Evolutionary conservation across 1,284 basidiomycete genomes (phyloP), one percentile per base, ranked within the genome.

Genomic region (Neolentinus lepideus): DNA sequence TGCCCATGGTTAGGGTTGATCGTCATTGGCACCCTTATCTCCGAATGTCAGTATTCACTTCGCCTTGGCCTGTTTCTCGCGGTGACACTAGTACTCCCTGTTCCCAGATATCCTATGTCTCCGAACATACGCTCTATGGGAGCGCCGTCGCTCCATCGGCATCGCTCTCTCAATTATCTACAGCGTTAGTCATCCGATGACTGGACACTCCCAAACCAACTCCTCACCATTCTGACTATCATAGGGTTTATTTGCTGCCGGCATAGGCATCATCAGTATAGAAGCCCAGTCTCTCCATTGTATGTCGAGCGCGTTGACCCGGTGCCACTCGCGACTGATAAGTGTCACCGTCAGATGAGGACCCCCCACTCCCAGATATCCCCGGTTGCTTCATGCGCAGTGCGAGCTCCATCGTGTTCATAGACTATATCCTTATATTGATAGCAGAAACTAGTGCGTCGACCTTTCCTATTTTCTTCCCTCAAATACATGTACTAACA

Each of bases 81-180:
- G n/a, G n/a, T n/a, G n/a, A n/a, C n/a, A n/a, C n/a, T n/a, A 6
- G 38, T 21, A 43, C 22, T 53, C 56, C 10, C 52, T 38, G 54
- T 12, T 22, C 26, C 2, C 52, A 74, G 70, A 60, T 6, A 69
- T 75, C 43, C 65, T 75, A 14, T 65, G 72, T 57, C 58, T 76
- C 6, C 70, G 73, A n/a, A 76, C 75, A 8, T 75, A 73, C 55
- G 74, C 74, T 2, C 67, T 76, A 19, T 77, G 73, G 72, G 69
- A 71, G 55, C 63, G 73, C 11, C 68, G 63, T 50, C 70, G 67
- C 14, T 58, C 38, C 38, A 43, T 43, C 6, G 38, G 38, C 8
- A 43, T 56, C 16, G 21, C 47, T 3, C 26, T 25, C 14, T 36
- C 12, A 24, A 11, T 46, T 10, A 12, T 27, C 19, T 58, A 25